These are phyloP conservation scores for Diddensiella transvaalensis DNA, from an alignment of 805 yeast species.

Conservation along the genomic window DNA sequence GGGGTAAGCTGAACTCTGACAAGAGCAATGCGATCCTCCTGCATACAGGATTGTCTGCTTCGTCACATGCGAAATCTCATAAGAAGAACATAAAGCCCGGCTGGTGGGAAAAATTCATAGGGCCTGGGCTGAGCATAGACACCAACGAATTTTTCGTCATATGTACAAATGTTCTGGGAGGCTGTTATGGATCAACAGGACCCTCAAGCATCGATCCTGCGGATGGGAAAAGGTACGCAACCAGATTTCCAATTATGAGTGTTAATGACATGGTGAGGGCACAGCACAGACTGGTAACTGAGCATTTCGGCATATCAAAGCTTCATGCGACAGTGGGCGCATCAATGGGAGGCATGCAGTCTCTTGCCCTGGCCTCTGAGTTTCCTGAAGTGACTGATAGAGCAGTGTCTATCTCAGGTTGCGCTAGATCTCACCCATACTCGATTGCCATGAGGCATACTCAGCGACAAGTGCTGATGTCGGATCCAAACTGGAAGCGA, in stretches of 20 bases:
- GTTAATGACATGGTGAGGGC: constrained; percentile 90
- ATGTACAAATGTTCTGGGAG: constrained; percentile 90
- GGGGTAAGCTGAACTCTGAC: constrained; percentile 70
- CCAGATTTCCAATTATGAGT: constrained; percentile 81
- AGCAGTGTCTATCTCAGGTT: constrained; percentile 79
- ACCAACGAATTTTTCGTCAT: constrained; percentile 77
- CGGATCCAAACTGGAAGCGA: constrained; percentile 92
- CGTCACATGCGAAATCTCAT: constrained; percentile 89
- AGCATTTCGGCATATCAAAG: constrained; percentile 58
- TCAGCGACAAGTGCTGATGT: constrained; percentile 89
- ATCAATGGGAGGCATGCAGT: constrained; percentile 99
- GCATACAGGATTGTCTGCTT: constrained; percentile 90
- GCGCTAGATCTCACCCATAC: constrained; percentile 91
- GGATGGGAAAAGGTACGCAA: constrained; percentile 65
- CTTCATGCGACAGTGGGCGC: constrained; percentile 82
- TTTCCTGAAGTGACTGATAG: constrained; percentile 73
- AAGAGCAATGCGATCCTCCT: constrained; percentile 71
- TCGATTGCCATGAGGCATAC: constrained; percentile 92
- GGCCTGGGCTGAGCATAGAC: constrained; percentile 73
- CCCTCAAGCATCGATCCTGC: constrained; percentile 79
- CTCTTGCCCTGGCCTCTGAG: constrained; percentile 80
- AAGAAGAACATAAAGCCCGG: constrained; percentile 65
- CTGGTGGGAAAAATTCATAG: constrained; percentile 96
- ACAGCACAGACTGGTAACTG: constrained; percentile 63
- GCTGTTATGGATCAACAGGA: constrained; percentile 94